These are phyloP conservation scores for Elsinoe perseae DNA, from an alignment of 2,329 filamentous ascomycete genomes.

Conservation along the genomic window DNA sequence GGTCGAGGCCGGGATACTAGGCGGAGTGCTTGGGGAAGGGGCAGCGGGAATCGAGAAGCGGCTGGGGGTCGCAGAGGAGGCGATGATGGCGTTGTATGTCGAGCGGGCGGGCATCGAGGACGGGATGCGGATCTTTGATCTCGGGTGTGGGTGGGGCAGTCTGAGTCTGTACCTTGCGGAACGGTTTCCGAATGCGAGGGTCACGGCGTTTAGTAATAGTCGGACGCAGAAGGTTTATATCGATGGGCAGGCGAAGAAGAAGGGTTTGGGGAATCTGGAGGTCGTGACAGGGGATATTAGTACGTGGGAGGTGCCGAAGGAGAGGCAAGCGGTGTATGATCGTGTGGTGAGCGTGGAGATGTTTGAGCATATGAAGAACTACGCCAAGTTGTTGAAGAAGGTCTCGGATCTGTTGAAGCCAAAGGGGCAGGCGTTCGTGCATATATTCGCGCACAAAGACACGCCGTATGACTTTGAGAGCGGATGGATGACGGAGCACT, in stretches of 20 bases:
- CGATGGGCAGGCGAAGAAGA: constrained; percentile 49
- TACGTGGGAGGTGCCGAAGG: constrained; percentile 51
- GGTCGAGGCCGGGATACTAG: background rate
- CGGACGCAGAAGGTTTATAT: constrained; percentile 61
- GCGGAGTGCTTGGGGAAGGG: constrained; percentile 1
- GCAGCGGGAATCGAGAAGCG: background rate
- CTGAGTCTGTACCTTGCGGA: constrained; percentile 59
- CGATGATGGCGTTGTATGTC: constrained; percentile 58
- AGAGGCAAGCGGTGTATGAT: constrained; percentile 44
- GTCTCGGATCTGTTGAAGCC: constrained; percentile 52
- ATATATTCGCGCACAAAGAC: constrained; percentile 57
- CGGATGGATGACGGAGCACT: constrained; percentile 67
- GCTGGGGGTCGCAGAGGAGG: constrained; percentile 46
- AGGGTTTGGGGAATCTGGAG: constrained; percentile 52
- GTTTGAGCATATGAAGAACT: constrained; percentile 73
- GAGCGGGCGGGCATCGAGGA: constrained; percentile 52
- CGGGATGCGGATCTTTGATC: constrained; percentile 55
- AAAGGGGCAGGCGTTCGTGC: constrained; percentile 60
- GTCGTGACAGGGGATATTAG: constrained; percentile 62
- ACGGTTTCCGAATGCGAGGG: constrained; percentile 51
- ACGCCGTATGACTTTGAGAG: constrained; percentile 64
- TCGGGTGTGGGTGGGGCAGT: constrained; percentile 65
- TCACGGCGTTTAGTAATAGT: constrained; percentile 64
- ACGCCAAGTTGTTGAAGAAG: constrained; percentile 59
- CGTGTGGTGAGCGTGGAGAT: constrained; percentile 62